These are phyloP conservation scores for Colletotrichum graminicola DNA, from an alignment of 2,329 filamentous ascomycete species.

Conservation along the genomic window DNA sequence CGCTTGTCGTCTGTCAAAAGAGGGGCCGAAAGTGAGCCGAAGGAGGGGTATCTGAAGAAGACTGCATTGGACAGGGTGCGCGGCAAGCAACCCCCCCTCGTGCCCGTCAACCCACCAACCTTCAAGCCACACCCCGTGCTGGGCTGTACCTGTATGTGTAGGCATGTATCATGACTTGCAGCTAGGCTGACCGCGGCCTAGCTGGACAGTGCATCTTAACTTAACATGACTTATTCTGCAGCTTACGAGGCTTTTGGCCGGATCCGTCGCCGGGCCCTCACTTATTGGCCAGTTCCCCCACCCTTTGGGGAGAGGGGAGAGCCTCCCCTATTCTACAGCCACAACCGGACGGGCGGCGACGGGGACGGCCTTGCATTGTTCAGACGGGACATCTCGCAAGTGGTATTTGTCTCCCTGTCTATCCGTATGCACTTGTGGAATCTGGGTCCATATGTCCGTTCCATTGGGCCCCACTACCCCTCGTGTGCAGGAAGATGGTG, in stretches of 20 bases:
- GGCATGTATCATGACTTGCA: conserved; percentile 32
- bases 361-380: conserved; percentile 19
- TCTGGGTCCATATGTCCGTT: conserved; percentile 2
- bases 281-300: conserved; percentile 17
- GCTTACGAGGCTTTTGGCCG: conserved; percentile 29
- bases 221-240: conserved; percentile 23
- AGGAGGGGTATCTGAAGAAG: conserved; percentile 19
- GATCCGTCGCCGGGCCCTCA: conserved; percentile 30
- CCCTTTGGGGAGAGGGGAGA: background rate
- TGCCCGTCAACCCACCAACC: conserved; percentile 5
- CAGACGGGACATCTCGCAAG: conserved; percentile 24
- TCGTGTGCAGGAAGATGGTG: conserved; percentile 12
- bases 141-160: conserved; percentile 28
- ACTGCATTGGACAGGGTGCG: background rate
- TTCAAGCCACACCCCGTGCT: conserved; percentile 20
- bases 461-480: conserved; percentile 26
- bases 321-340: conserved; percentile 34
- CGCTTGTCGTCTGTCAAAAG: conserved; percentile 9
- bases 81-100: conserved; percentile 20
- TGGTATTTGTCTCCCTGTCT: background rate
- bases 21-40: conserved; percentile 10
- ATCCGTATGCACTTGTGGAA: conserved; percentile 9
- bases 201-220: conserved; percentile 9
- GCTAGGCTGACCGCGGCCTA: conserved; percentile 36
- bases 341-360: conserved; percentile 33